A percentile compares a stretch with the other conserved stretches of the same genome.
phyloP scores from a whole-genome alignment of 768 basidiomycete species.

The Lenzites betulinus region DNA sequence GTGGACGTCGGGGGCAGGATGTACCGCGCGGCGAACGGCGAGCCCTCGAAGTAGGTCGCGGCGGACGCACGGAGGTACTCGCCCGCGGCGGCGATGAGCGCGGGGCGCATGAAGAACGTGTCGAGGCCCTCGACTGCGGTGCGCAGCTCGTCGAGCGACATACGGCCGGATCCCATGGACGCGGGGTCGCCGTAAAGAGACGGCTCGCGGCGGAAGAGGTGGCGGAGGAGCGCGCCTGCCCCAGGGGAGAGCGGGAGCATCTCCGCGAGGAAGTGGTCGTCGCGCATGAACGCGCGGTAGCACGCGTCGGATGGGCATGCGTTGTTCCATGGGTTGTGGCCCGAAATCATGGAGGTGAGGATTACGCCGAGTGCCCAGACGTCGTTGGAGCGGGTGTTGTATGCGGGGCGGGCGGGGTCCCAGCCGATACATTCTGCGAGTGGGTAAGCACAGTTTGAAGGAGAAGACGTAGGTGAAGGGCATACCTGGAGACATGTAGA shows the following conservation, averaged over 20 bases:
- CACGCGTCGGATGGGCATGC: slow-evolving; percentile 79
- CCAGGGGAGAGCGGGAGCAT: slow-evolving; percentile 36
- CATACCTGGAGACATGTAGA: slow-evolving; percentile 75
- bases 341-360: slow-evolving; percentile 82
- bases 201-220: slow-evolving; percentile 32
- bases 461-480: slow-evolving; percentile 28
- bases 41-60: slow-evolving; percentile 20
- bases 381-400: slow-evolving; percentile 25
- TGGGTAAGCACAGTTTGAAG: background rate
- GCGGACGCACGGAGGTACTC: slow-evolving; percentile 19
- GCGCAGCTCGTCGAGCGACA: slow-evolving; percentile 46
- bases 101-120: slow-evolving; percentile 48
- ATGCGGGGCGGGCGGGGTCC: slow-evolving; percentile 2
- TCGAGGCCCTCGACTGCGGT: slow-evolving; percentile 52
- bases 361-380: slow-evolving; percentile 32
- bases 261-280: slow-evolving; percentile 70
- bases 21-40: slow-evolving; percentile 5
- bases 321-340: slow-evolving; percentile 93
- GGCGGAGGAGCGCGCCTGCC: slow-evolving; percentile 32
- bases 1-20: background rate
- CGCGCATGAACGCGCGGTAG: slow-evolving; percentile 79
- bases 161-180: slow-evolving; percentile 12
- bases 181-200: background rate
- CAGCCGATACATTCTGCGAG: slow-evolving; percentile 27
- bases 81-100: slow-evolving; percentile 8